Evolutionary conservation across 345 rosid species (phyloP), one percentile per base, ranked within the genome.

Genomic region (Cardiospermum halicacabum): DNA sequence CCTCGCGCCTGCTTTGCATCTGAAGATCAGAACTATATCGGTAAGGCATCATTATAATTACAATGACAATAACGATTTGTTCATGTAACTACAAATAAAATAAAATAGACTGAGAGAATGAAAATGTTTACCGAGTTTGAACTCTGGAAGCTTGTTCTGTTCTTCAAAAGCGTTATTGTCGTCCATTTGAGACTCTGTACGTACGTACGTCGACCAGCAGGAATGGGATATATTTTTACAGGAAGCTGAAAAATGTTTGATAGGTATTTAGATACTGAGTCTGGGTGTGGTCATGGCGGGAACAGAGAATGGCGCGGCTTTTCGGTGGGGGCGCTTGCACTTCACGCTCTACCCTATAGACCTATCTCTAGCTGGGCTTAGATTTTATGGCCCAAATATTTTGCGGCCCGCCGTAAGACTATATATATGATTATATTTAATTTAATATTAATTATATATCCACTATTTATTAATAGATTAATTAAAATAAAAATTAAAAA

Each of bases 1-100:
- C 99, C 99, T 72, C 87, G 95, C 67, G 99, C 92, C 74, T 94
- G 99, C 83, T 85, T 91, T 51, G 87, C 87, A 83, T 91, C 97
- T 93, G 48, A n/a, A n/a, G n/a, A 24, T 62, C 60, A 55, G 21
- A 36, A 34, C 9, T 16, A 19, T 50, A 59, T n/a, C n/a, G n/a
- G n/a, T n/a, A n/a, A n/a, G n/a, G n/a, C n/a, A n/a, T 15, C 5
- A 60, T 32, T 32, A 34, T 4, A 34, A 34, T 59, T 59, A 19
- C 30, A 55, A 47, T 28, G 22, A 64, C 50, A 8, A 68, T n/a
- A n/a, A 74, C 21, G 40, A 64, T 43, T 60, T 62, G n/a, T 65
- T 60, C 73, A 54, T 54, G 11, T 54, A 72, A 60, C 25, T 24
- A 2, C 25, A 8, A 32, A 54, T 4, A 3, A 34, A 11, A 43